phyloP scores from a whole-genome alignment of 139 green algal genomes.

The Volvox africanus region DNA sequence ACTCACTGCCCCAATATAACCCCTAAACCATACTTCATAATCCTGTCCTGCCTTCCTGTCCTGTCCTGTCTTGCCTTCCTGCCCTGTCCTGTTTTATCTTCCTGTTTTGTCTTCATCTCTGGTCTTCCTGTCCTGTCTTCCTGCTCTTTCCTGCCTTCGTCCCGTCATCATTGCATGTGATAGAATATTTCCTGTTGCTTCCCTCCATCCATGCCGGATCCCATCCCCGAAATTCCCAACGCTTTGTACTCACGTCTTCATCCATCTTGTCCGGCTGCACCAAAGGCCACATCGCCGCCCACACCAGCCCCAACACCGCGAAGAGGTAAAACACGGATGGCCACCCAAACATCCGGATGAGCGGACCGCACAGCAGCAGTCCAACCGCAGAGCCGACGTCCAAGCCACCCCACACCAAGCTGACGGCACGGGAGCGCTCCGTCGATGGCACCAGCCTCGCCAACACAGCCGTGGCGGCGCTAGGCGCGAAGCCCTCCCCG shows the following conservation, averaged over 20 bases:
- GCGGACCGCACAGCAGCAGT: slow-evolving; percentile 87
- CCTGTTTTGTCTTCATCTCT: no score
- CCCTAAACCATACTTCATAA: no score
- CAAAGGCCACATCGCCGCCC: slow-evolving; percentile 85
- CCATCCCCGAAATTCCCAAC: background rate
- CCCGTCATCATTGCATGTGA: no score
- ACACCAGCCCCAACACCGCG: slow-evolving; percentile 90
- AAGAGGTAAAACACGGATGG: slow-evolving; percentile 98
- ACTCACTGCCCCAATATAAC: no score
- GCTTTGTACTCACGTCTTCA: slow-evolving; percentile 20
- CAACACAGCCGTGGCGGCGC: slow-evolving; percentile 93
- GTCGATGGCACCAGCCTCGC: slow-evolving; percentile 71
- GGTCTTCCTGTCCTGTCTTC: no score
- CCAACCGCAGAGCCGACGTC: slow-evolving; percentile 91
- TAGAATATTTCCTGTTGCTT: background rate
- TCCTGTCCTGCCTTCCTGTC: no score
- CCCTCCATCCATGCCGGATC: background rate
- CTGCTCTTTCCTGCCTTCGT: background rate
- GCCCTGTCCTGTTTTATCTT: no score
- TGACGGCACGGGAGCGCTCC: slow-evolving; percentile 87
- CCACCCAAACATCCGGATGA: slow-evolving; percentile 94
- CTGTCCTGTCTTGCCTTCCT: no score
- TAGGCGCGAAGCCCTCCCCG: slow-evolving; percentile 95
- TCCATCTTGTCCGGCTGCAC: slow-evolving; percentile 74
- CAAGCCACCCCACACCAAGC: slow-evolving; percentile 94